Evolutionary conservation across 306 rosid species (phyloP).

Genomic region (Trichosanthes truncata): DNA sequence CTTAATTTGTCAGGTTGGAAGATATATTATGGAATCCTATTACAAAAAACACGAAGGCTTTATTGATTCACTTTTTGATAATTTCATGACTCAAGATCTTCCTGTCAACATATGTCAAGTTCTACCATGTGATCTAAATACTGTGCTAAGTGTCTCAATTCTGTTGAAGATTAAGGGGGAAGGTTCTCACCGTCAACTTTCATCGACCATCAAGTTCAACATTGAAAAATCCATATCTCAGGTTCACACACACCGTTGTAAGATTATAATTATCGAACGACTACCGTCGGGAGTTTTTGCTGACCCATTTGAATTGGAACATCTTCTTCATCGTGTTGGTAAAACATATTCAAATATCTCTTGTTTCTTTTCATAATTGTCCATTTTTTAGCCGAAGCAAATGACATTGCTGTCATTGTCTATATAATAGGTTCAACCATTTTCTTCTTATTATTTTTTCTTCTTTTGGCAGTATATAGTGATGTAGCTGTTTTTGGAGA

Average conservation of each 20-base stretch:
- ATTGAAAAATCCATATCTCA: conserved; percentile 20
- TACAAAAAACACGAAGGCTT: conserved; percentile 27
- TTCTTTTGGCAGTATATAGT: conserved; percentile 34
- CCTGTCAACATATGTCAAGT: conserved; percentile 29
- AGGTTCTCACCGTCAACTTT: conserved; percentile 66
- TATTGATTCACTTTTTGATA: conserved; percentile 40
- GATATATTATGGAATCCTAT: conserved; percentile 45
- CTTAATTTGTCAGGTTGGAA: conserved; percentile 36
- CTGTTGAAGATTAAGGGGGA: conserved; percentile 49
- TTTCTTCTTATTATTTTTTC: neutral
- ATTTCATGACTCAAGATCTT: conserved; percentile 41
- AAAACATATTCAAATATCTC: conserved; percentile 1
- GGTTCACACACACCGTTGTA: conserved; percentile 30
- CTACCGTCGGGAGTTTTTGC: conserved; percentile 70
- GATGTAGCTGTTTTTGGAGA: conserved; percentile 76
- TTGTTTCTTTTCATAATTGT: conserved; percentile 5
- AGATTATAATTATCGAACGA: conserved; percentile 53
- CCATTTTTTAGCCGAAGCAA: neutral
- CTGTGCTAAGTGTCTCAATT: conserved; percentile 25
- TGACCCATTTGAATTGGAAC: conserved; percentile 79
- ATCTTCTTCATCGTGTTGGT: conserved; percentile 74
- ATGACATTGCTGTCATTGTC: neutral
- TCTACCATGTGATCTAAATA: conserved; percentile 26
- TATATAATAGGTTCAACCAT: neutral
- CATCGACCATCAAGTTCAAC: conserved; percentile 38